Evolutionary conservation across 768 basidiomycete species (phyloP).

Genomic region (Daedaleopsis sinensis): DNA sequence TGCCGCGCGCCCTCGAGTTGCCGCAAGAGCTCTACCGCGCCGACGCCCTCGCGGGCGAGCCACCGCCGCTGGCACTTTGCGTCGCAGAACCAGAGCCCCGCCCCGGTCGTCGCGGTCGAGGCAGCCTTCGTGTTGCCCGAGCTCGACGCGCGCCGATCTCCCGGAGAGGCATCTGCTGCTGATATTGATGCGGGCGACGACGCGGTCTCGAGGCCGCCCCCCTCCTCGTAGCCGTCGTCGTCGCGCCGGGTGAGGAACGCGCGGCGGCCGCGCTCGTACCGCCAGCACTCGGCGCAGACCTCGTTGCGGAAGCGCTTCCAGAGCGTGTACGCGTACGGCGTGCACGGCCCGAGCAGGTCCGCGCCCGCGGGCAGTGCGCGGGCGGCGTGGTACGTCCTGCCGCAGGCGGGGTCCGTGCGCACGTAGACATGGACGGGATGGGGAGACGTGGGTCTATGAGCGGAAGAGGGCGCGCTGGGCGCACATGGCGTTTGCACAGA

Average conservation of each 20-base stretch:
- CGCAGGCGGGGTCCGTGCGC: constrained; percentile 20
- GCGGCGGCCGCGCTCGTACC: constrained; percentile 49
- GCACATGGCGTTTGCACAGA: background rate
- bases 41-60: constrained; percentile 33
- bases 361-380: constrained; percentile 16
- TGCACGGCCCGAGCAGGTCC: constrained; percentile 28
- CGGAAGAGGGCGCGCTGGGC: background rate
- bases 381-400: constrained; percentile 29
- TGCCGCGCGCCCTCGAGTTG: constrained; percentile 25
- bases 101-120: constrained; percentile 1
- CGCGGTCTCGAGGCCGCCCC: background rate
- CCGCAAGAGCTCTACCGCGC: constrained; percentile 21
- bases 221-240: too few species aligned
- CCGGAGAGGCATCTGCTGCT: background rate
- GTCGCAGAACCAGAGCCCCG: constrained; percentile 62
- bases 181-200: background rate
- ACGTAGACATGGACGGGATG: constrained; percentile 20
- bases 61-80: constrained; percentile 49
- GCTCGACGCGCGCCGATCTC: background rate
- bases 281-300: constrained; percentile 67
- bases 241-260: constrained; percentile 29
- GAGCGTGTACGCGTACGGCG: constrained; percentile 60
- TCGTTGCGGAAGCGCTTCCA: constrained; percentile 67
- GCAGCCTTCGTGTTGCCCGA: background rate
- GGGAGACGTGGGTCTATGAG: background rate